Base-by-base conservation (phyloP, 179 eudicot species). In the Sideroxylon spinosum region DNA sequence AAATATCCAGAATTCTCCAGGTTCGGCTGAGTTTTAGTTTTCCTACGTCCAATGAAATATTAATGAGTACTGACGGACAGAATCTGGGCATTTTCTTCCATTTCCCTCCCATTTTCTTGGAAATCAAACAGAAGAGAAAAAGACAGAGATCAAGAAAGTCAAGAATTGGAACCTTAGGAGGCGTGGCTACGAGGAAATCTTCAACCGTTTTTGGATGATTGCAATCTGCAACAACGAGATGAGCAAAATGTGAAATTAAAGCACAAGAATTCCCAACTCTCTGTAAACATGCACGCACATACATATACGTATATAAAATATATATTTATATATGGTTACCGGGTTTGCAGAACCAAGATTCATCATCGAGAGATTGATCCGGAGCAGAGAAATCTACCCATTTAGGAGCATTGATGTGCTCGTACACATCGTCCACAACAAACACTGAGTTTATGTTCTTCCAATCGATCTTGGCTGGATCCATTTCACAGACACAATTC, bases 381-480 rank as follows among this genome's bases (percentile, higher is more conserved):
- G 91, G 82, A 59, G 85, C 78, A 8, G 86, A 74, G 78, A 95
- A 90, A 81, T 95, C 98, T 25, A 95, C 82, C 95, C 97, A 95
- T 75, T 91, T 91, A 61, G 99, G 98, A 13, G 99, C 99, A 70
- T 88, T 89, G 79, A 95, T 90, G 84, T 88, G 71, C 81, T 95
- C 99, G 50, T 83, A 93, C 9, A 85, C 64, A 50, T 86, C 91
- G 81, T 95, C 99, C 12, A 77, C 79, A 1, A 84, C 88, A 60
- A 88, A 88, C 12, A 86, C 82, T 0, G 95, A 93, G 10, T 93
- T 91, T 26, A 93, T 29, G 69, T 37, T 84, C 56, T 86, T 82
- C 99, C 99, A 91, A 56, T 95, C 95, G 56, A 95, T 95, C 68
- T 87, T 84, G 0, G 94, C 95, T 13, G 97, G 90, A 81, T 95